Evolutionary conservation across 805 yeast species (phyloP).

Genomic region (Sungouiozyma ichnusensis): DNA sequence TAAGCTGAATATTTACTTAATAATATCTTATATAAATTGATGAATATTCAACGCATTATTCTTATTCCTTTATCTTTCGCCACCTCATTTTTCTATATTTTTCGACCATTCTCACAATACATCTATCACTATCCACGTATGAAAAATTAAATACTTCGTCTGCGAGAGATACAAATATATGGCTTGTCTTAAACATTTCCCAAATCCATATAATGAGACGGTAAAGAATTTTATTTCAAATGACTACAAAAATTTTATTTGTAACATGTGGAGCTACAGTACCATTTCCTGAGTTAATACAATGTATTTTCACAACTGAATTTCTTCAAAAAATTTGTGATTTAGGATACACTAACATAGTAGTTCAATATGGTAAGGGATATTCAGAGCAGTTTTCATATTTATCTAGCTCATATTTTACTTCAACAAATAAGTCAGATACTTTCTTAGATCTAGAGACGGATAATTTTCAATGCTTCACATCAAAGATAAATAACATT

Average conservation of each 20-base stretch:
- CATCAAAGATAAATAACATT: background rate
- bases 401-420: background rate
- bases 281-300: slow-evolving; percentile 54
- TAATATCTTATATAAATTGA: no score
- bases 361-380: slow-evolving; percentile 53
- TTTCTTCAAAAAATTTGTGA: slow-evolving; percentile 31
- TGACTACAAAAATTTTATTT: slow-evolving; percentile 25
- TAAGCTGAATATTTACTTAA: background rate
- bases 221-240: background rate
- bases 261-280: slow-evolving; percentile 91
- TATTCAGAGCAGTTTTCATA: slow-evolving; percentile 14
- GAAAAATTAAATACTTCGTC: no score
- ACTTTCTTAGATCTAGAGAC: background rate
- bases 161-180: no score
- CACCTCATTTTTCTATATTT: no score
- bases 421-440: no score
- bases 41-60: no score
- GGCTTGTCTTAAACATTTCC: no score
- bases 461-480: background rate
- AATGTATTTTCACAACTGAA: slow-evolving; percentile 27
- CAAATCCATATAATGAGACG: no score
- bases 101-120: no score
- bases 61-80: no score
- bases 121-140: no score
- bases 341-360: slow-evolving; percentile 32